These are phyloP conservation scores for Hypomontagnella monticulosa DNA, from an alignment of 495 filamentous ascomycete species.

Conservation along the genomic window DNA sequence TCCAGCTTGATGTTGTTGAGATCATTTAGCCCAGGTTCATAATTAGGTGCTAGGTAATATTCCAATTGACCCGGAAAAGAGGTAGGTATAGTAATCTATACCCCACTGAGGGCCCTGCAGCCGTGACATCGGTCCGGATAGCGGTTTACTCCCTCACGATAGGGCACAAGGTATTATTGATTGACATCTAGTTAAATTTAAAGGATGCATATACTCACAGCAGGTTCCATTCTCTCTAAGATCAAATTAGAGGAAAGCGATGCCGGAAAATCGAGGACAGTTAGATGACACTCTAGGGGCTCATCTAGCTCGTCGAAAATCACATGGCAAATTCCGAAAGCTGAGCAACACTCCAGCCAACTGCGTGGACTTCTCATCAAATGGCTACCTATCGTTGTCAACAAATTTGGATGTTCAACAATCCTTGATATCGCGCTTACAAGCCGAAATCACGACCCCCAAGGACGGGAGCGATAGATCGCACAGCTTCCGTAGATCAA, in stretches of 20 bases:
- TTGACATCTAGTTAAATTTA: slow-evolving; percentile 12
- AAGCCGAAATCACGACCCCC: slow-evolving; percentile 9
- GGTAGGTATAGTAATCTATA: slow-evolving; percentile 6
- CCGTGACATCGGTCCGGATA: slow-evolving; percentile 22
- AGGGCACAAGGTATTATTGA: slow-evolving; percentile 9
- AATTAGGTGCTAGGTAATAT: slow-evolving; percentile 29
- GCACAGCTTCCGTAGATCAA: slow-evolving; percentile 9
- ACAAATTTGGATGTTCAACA: slow-evolving; percentile 51
- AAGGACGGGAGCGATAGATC: slow-evolving; percentile 11
- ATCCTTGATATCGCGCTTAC: slow-evolving; percentile 56
- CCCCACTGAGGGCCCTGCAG: slow-evolving; percentile 26
- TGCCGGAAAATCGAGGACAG: slow-evolving; percentile 20
- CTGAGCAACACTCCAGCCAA: slow-evolving; percentile 53
- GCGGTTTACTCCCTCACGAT: slow-evolving; percentile 3
- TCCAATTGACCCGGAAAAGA: slow-evolving; percentile 22
- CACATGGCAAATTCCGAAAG: slow-evolving; percentile 48
- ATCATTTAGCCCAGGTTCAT: background rate
- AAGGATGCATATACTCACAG: background rate
- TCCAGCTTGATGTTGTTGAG: background rate
- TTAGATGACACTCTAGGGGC: slow-evolving; percentile 38
- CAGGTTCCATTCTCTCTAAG: background rate
- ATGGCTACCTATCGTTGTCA: slow-evolving; percentile 70
- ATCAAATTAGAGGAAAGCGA: slow-evolving; percentile 10
- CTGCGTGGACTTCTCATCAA: slow-evolving; percentile 69
- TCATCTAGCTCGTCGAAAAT: slow-evolving; percentile 44